Conservation (phyloP, 176 grass and related monocot species). For the Ensete ventricosum region DNA sequence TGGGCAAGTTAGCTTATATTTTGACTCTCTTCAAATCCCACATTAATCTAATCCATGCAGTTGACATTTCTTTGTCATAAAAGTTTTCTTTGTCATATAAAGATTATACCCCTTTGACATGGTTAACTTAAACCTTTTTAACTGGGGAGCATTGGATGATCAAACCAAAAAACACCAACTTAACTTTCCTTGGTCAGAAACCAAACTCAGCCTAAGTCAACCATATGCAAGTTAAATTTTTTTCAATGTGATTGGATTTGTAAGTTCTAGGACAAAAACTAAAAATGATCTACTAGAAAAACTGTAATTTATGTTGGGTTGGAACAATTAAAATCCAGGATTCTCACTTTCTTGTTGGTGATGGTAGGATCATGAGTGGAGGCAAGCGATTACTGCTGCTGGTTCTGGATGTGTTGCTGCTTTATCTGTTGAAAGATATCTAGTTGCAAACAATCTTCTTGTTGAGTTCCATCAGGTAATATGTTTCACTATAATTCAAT, state of each 20-base stretch:
- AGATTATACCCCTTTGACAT: too few species aligned
- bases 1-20: too few species aligned
- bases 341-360: slow-evolving; percentile 17
- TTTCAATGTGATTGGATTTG: not conserved
- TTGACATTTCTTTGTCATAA: too few species aligned
- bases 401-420: slow-evolving; percentile 94
- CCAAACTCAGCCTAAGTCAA: not conserved
- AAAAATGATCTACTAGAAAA: not conserved
- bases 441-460: slow-evolving; percentile 72
- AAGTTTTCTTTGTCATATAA: too few species aligned
- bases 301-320: not conserved
- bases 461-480: slow-evolving; percentile 98
- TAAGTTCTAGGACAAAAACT: not conserved
- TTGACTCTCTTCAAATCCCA: too few species aligned
- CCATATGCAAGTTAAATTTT: not conserved
- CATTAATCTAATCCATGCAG: too few species aligned
- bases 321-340: slow-evolving; percentile 1
- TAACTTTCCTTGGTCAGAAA: not conserved
- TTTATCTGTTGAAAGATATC: slow-evolving; percentile 99
- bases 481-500: slow-evolving; percentile 3
- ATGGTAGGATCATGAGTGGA: slow-evolving; percentile 92
- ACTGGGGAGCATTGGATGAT: not conserved
- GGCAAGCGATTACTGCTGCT: slow-evolving; percentile 92
- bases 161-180: not conserved
- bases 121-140: too few species aligned